Evolutionary conservation across 306 rosid genomes (phyloP), one percentile per base, ranked within the genome.

Genomic region (Castanospermum australe): DNA sequence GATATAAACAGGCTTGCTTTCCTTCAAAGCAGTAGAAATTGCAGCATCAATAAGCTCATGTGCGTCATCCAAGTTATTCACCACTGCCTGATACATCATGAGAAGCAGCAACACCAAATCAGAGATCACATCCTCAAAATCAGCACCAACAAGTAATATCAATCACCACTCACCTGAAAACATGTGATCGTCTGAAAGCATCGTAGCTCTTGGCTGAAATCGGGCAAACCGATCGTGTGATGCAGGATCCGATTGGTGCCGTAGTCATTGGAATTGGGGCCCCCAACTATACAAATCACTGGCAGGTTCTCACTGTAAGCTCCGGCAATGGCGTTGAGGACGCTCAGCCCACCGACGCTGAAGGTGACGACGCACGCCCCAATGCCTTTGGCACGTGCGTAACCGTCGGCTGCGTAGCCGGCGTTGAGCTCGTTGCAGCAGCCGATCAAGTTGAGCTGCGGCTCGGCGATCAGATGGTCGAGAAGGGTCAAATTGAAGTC

Each of bases 351-450:
- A n/a, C 97, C 98, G 0, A 92, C 98, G 0, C 97, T 94, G 85
- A 94, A 94, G 18, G 98, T 94, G 32, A 94, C 97, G 0, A 79
- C 97, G 47, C 98, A 94, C 2, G 96, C 98, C 45, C 94, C 98
- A 1, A 92, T 88, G 15, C 98, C 97, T 44, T 77, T 83, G 71
- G 91, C 87, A 20, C 98, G 91, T 2, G 96, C 97, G 82, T 90
- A 94, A 74, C 97, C 97, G 14, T 94, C 98, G 60, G 97, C 98
- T 0, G 97, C 97, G 56, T 90, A 92, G 13, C 96, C 98, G 2
- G 97, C 97, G 84, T 90, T 93, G 84, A 91, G 97, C 77, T 91
- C 98, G 83, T 92, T 94, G 79, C 98, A 94, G 88, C 98, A 94
- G 68, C 98, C 97, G 67, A 94, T 9, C 67, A 88, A 71, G 84